phyloP scores from a whole-genome alignment of 2,329 filamentous ascomycete genomes.

The Claviceps purpurea region DNA sequence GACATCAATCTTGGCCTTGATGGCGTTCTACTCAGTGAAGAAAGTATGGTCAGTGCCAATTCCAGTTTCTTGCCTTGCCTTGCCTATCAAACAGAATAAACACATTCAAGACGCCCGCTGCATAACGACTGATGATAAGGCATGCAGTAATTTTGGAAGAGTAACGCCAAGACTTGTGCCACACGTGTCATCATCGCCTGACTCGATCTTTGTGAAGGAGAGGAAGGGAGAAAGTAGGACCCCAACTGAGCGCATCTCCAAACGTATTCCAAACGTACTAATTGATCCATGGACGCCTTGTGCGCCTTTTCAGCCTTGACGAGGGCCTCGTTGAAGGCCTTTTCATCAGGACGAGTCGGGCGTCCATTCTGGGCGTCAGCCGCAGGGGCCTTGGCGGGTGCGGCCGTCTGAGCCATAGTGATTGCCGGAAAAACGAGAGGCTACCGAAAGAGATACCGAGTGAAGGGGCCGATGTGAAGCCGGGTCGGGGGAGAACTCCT shows the following conservation, averaged over 20 bases:
- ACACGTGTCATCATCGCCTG: no score
- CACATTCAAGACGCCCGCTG: no score
- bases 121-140: no score
- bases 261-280: constrained; percentile 25
- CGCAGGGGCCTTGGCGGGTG: constrained; percentile 29
- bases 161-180: neutral
- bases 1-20: constrained; percentile 79
- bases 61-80: no score
- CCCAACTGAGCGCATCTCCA: neutral
- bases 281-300: constrained; percentile 54
- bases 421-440: constrained; percentile 10
- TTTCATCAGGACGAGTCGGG: constrained; percentile 80
- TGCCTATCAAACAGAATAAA: no score
- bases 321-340: constrained; percentile 65
- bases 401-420: constrained; percentile 32
- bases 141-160: neutral
- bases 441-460: constrained; percentile 4
- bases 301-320: constrained; percentile 80
- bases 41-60: constrained; percentile 5
- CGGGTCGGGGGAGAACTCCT: constrained; percentile 3
- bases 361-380: constrained; percentile 35
- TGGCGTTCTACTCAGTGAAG: constrained; percentile 50
- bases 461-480: constrained; percentile 10
- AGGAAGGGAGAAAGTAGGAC: neutral
- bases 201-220: no score